Conservation (phyloP, 306 rosid species). For the Quercus aquifolioides region DNA sequence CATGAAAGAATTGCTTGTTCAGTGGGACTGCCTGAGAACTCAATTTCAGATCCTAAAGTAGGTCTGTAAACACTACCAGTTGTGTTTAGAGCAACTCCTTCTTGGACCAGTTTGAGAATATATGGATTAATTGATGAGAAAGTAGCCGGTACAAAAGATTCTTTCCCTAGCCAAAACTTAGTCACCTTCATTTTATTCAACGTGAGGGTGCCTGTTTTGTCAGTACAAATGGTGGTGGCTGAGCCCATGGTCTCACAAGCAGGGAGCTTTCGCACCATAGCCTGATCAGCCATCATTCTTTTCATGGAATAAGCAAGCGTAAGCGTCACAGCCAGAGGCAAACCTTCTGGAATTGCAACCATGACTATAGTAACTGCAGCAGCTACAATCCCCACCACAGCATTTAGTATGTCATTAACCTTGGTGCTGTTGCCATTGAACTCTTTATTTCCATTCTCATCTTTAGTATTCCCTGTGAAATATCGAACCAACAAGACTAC, state of each 20-base stretch:
- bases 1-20: slow-evolving; percentile 53
- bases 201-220: slow-evolving; percentile 42
- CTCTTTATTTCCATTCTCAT: slow-evolving; percentile 20
- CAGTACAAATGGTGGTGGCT: slow-evolving; percentile 38
- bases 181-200: slow-evolving; percentile 42
- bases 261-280: slow-evolving; percentile 42
- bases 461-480: slow-evolving; percentile 21
- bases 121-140: slow-evolving; percentile 2
- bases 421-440: slow-evolving; percentile 8
- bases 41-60: slow-evolving; percentile 8
- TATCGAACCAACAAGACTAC: slow-evolving; percentile 15
- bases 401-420: slow-evolving; percentile 17
- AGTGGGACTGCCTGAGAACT: slow-evolving; percentile 43
- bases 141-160: neutral
- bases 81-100: slow-evolving; percentile 42
- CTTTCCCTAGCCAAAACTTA: slow-evolving; percentile 28
- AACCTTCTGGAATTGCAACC: slow-evolving; percentile 48
- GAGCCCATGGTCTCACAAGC: slow-evolving; percentile 47
- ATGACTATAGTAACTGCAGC: slow-evolving; percentile 39
- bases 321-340: slow-evolving; percentile 33
- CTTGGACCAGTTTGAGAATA: slow-evolving; percentile 13
- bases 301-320: slow-evolving; percentile 49
- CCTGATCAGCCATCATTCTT: slow-evolving; percentile 43
- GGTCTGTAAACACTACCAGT: slow-evolving; percentile 39
- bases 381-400: slow-evolving; percentile 16